phyloP scores from a whole-genome alignment of 371 early-diverging fungal genomes.

The Vairimorpha apis region DNA sequence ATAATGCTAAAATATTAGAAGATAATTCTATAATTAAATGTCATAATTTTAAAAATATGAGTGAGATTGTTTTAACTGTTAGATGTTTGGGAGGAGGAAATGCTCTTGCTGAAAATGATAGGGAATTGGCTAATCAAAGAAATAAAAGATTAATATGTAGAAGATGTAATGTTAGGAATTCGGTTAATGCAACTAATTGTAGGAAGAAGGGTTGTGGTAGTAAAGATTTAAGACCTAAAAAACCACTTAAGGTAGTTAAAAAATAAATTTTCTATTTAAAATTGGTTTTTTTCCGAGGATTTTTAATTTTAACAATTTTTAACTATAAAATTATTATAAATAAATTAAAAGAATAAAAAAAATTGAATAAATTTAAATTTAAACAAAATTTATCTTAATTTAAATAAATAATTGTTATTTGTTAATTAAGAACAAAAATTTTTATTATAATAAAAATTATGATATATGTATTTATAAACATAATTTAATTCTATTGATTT shows the following conservation, averaged over 20 bases:
- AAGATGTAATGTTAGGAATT: constrained; percentile 49
- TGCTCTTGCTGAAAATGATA: constrained; percentile 45
- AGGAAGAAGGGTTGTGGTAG: constrained; percentile 49
- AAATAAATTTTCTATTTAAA: constrained; percentile 4
- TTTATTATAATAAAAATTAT: too few species aligned
- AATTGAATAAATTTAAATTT: too few species aligned
- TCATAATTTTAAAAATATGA: constrained; percentile 5
- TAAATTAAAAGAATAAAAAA: too few species aligned
- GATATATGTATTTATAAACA: too few species aligned
- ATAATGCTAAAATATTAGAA: constrained; percentile 15
- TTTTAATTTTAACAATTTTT: background rate
- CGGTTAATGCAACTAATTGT: constrained; percentile 46
- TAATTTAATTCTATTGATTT: too few species aligned
- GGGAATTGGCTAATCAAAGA: constrained; percentile 25
- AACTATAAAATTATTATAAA: too few species aligned
- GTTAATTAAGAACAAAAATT: too few species aligned
- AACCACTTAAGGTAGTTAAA: constrained; percentile 25
- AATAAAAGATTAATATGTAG: constrained; percentile 46
- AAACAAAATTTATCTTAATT: too few species aligned
- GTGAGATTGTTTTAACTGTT: background rate
- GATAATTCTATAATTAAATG: background rate
- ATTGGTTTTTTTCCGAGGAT: background rate
- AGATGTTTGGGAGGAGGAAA: constrained; percentile 46
- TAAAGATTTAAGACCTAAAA: constrained; percentile 52
- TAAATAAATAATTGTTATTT: too few species aligned